Evolutionary conservation across 352 stramenopile species (phyloP).

Genomic region (Phytophthora idaei): DNA sequence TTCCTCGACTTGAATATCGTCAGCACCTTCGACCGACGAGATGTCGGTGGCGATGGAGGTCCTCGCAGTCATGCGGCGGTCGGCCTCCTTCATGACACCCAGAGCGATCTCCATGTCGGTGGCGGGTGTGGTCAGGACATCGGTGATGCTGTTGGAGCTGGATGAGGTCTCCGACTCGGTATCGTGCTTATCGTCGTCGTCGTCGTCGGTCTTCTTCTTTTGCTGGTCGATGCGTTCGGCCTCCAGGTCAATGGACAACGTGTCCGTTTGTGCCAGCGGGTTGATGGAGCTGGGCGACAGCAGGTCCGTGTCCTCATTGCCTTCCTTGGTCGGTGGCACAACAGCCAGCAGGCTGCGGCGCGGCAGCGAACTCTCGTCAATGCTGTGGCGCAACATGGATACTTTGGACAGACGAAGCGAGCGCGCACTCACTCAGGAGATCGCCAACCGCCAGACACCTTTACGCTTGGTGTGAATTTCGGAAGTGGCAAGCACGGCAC

Average conservation of each 20-base stretch:
- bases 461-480: conserved; percentile 31
- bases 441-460: conserved; percentile 15
- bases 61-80: conserved; percentile 28
- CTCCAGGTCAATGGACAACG: conserved; percentile 32
- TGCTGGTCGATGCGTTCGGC: conserved; percentile 24
- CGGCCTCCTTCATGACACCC: conserved; percentile 24
- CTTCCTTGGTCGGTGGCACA: conserved; percentile 3
- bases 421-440: conserved; percentile 1
- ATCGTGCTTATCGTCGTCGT: conserved; percentile 26
- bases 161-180: conserved; percentile 27
- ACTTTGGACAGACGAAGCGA: conserved; percentile 16
- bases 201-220: conserved; percentile 2
- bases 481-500: conserved; percentile 22
- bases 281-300: conserved; percentile 27
- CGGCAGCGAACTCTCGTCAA: conserved; percentile 29
- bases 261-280: conserved; percentile 17
- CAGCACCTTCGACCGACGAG: conserved; percentile 21
- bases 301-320: conserved; percentile 13
- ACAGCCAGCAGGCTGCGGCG: conserved; percentile 26
- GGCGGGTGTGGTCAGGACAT: background rate
- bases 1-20: conserved; percentile 14
- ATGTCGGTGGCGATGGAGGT: conserved; percentile 34
- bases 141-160: conserved; percentile 30
- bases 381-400: conserved; percentile 37
- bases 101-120: conserved; percentile 21